A percentile compares a stretch with the other conserved stretches of the same genome.
Conservation (phyloP, 208 protist genomes). For the Tetramitus jugosus region DNA sequence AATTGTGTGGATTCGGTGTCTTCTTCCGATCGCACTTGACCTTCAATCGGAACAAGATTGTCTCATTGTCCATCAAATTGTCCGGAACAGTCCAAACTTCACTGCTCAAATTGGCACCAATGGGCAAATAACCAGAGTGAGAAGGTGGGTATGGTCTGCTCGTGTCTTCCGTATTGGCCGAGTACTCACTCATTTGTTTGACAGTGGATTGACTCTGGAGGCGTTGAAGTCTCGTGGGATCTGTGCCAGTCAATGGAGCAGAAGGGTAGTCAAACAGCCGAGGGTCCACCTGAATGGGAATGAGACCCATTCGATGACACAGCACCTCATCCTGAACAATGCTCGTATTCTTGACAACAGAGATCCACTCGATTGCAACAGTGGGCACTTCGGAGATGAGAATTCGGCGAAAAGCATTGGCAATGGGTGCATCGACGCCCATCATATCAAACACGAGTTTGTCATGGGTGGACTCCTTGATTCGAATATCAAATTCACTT, state of each 20-base stretch:
- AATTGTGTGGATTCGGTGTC: constrained; percentile 3
- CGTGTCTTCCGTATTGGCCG: too few relatives aligned
- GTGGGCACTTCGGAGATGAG: constrained; percentile 93
- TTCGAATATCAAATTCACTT: neutral
- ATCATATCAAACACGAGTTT: constrained; percentile 30
- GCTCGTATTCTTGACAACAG: constrained; percentile 93
- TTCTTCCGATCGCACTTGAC: neutral
- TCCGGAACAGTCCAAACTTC: neutral
- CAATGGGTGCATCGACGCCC: constrained; percentile 72
- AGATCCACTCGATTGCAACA: constrained; percentile 93
- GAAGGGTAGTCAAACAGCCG: constrained; percentile 68
- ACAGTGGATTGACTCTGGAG: neutral
- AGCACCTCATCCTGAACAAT: constrained; percentile 95
- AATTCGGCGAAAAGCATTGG: constrained; percentile 93
- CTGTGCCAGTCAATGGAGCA: too few relatives aligned
- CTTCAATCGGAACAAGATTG: constrained; percentile 4
- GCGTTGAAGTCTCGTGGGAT: too few relatives aligned
- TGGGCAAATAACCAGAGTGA: neutral
- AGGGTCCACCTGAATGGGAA: constrained; percentile 92
- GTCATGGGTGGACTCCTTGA: neutral
- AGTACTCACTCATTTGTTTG: neutral
- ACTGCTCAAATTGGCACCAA: neutral
- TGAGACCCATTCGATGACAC: constrained; percentile 89
- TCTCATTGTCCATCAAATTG: constrained; percentile 1
- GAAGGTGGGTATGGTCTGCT: neutral